phyloP scores from a whole-genome alignment of 768 basidiomycete genomes.

The Tricholoma furcatifolium region DNA sequence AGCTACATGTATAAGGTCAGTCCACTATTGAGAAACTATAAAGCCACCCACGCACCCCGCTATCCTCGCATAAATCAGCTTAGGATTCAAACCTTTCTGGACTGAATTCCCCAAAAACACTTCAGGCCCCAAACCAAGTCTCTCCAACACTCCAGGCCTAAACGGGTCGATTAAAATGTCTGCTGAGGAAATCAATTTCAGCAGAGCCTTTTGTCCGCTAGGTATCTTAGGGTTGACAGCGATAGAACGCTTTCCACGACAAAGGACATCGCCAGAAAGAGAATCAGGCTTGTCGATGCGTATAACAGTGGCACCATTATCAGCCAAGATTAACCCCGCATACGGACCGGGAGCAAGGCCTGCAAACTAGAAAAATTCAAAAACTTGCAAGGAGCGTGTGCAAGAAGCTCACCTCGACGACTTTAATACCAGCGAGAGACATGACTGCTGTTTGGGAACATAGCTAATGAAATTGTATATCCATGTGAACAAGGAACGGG shows the following conservation, averaged over 20 bases:
- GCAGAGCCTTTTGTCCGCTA: constrained; percentile 54
- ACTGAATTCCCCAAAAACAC: constrained; percentile 56
- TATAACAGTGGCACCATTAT: constrained; percentile 75
- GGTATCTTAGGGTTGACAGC: constrained; percentile 63
- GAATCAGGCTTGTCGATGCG: constrained; percentile 67
- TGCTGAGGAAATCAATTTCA: constrained; percentile 59
- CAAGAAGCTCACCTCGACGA: constrained; percentile 21
- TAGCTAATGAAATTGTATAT: not conserved
- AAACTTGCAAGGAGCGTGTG: not conserved
- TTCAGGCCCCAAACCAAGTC: constrained; percentile 72
- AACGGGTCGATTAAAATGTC: constrained; percentile 86
- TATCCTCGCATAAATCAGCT: constrained; percentile 71
- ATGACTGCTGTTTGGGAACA: constrained; percentile 5
- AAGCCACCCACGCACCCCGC: constrained; percentile 51
- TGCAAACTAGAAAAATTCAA: constrained; percentile 53
- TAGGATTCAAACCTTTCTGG: constrained; percentile 54
- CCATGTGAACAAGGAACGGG: not conserved
- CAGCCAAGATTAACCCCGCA: constrained; percentile 73
- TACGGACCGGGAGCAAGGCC: constrained; percentile 84
- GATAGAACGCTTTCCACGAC: constrained; percentile 75
- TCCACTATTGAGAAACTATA: not conserved
- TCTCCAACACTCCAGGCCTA: constrained; percentile 80
- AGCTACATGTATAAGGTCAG: constrained; percentile 34
- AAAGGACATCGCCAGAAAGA: constrained; percentile 49
- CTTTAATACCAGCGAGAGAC: constrained; percentile 21